A percentile compares a stretch with the other conserved stretches of the same genome.
Evolutionary conservation across 345 rosid species (phyloP).

Genomic region (Linum trigynum): DNA sequence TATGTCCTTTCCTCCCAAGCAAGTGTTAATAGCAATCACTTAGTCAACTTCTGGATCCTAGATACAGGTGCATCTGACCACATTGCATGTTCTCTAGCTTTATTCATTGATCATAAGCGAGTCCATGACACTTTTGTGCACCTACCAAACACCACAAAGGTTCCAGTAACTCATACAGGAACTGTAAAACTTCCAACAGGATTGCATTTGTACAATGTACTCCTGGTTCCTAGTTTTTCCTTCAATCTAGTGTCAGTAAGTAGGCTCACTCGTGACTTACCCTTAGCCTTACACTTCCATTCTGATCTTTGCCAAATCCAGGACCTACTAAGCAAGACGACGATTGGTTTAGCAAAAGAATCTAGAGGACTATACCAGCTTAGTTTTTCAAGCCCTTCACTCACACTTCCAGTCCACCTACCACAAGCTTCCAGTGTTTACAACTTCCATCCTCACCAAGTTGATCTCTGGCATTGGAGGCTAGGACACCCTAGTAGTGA

Average conservation of each 20-base stretch:
- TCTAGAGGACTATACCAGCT: background rate
- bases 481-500: background rate
- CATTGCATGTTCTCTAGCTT: background rate
- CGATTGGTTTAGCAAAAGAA: background rate
- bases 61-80: background rate
- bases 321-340: background rate
- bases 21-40: too few species aligned
- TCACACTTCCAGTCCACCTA: background rate
- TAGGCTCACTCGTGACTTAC: background rate
- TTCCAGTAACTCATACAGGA: background rate
- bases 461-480: background rate
- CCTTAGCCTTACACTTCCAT: background rate
- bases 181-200: background rate
- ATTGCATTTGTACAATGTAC: background rate
- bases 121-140: background rate
- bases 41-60: background rate
- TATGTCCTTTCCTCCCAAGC: background rate
- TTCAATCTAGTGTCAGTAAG: background rate
- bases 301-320: background rate
- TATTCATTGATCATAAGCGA: background rate
- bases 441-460: background rate
- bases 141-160: background rate
- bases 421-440: too few species aligned
- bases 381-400: background rate
- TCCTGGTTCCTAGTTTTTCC: background rate